Evolutionary conservation across 2,329 filamentous ascomycete genomes (phyloP), one percentile per base, ranked within the genome.

Genomic region (Penicillium concentricum): DNA sequence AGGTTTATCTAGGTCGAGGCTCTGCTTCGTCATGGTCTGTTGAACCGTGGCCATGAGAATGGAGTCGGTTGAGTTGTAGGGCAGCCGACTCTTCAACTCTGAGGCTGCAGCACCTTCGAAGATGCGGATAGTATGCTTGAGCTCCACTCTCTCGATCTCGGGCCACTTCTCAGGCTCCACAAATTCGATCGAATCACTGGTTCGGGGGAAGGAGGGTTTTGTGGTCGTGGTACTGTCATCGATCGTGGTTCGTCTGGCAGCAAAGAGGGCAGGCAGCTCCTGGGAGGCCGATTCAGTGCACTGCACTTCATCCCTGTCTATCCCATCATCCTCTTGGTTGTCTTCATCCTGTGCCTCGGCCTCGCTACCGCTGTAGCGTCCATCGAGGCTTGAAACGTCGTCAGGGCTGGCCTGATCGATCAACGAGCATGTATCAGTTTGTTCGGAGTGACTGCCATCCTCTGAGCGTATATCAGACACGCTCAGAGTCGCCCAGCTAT

Each of bases 401-500:
- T 78, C 76, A 15, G 74, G 69, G 28, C 69, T 72, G 53, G 73
- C 68, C 43, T 74, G 73, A 57, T 74, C 75, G 48, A 80, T 72
- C 44, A 80, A 62, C 22, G 78, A 80, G 16, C 69, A 74, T 24
- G 68, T 60, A 62, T 79, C 77, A 12, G 77, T 78, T 48, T 74
- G 70, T 38, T 79, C 76, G 2, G 77, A 79, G 34, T 69, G 74
- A 54, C 72, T 67, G 48, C 76, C 77, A 62, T 80, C 76, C 55
- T 79, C 76, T 3, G 76, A 78, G 49, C 76, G 73, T 22, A 71
- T 66, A 57, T 79, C 77, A 18, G 74, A 74, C n/a, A 69, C 70
- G 51, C 74, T 76, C 56, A 79, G 65, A 2, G 74, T 77, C 20
- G 77, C 75, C 77, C 77, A 79, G 62, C 77, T 79, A 53, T 79